Evolutionary conservation across 179 eudicot genomes (phyloP), one percentile per base, ranked within the genome.

Genomic region (Patellifolia procumbens): DNA sequence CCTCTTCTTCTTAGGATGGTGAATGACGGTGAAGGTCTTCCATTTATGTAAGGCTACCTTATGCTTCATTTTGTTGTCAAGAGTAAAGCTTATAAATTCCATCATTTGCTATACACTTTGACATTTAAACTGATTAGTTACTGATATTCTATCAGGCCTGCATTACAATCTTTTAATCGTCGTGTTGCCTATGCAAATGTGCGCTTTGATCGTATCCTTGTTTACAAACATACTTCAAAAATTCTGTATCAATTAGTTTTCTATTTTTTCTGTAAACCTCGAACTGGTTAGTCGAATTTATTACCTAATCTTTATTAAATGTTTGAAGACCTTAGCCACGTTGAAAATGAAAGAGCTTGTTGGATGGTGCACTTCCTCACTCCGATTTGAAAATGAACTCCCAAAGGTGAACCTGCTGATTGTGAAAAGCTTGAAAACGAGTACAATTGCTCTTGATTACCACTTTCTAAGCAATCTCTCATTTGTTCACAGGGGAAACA

Each of bases 351-450:
- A 56, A 95, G 99, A 85, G 76, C 76, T 95, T 77, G 99, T 95
- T 68, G 99, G 99, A 68, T 95, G 99, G 99, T 88, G 89, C 73
- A 91, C 99, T 59, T 89, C 99, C 39, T 95, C 98, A 22, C 32
- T 95, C 63, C 85, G 99, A 32, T 88, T 78, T 55, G 85, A 72
- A 72, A 83, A 67, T 75, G 97, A 95, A 80, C 99, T 93, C 28
- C 97, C 97, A 49, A 82, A 87, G 90, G 99, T 95, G 80, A 80
- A 68, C 70, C 28, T 60, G 24, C 16, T 75, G 69, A 60, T 26
- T 39, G 0, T 70, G 24, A 71, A 45, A 4, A 9, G 22, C 56
- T 19, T 7, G 17, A 37, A 34, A 66, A 39, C 1, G 46, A 11
- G 16, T 58, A 55, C 1, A 26, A 2, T 43, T 24, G 15, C 13